Percentiles rank a stretch among this genome's conserved stretches.
These are phyloP conservation scores for Chlorella sp. DNA, from an alignment of 139 green algal species.

Conservation along the genomic window DNA sequence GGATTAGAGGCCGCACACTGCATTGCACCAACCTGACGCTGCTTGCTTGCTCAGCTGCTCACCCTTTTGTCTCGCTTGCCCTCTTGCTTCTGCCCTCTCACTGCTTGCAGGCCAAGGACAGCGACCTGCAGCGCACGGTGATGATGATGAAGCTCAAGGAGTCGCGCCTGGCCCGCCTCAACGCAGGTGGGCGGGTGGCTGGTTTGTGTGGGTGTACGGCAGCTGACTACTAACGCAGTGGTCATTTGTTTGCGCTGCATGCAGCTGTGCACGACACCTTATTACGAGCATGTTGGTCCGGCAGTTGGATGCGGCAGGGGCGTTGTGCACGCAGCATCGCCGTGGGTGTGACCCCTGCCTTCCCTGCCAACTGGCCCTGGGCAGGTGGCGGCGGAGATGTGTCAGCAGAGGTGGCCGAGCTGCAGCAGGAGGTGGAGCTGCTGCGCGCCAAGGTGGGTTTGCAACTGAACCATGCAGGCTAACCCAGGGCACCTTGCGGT, in stretches of 20 bases:
- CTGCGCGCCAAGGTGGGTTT: slow-evolving; percentile 44
- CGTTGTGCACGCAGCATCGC: not conserved
- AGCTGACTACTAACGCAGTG: too few relatives aligned
- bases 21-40: too few relatives aligned
- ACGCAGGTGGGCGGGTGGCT: not conserved
- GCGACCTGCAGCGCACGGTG: slow-evolving; percentile 52
- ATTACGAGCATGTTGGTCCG: not conserved
- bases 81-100: not conserved
- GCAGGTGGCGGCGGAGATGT: not conserved
- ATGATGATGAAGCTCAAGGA: slow-evolving; percentile 65
- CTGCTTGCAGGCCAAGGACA: slow-evolving; percentile 37
- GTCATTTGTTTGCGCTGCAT: too few relatives aligned
- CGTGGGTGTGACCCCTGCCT: not conserved
- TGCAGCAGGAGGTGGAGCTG: slow-evolving; percentile 42
- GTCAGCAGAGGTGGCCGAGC: slow-evolving; percentile 11
- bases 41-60: not conserved
- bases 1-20: too few relatives aligned
- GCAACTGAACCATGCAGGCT: too few relatives aligned
- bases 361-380: not conserved
- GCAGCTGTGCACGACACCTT: too few relatives aligned
- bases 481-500: too few relatives aligned
- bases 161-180: slow-evolving; percentile 46
- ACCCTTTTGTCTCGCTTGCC: not conserved
- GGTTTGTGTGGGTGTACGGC: not conserved
- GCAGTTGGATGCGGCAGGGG: not conserved